Conservation (phyloP, 805 yeast species). For the Naumovozyma baii region DNA sequence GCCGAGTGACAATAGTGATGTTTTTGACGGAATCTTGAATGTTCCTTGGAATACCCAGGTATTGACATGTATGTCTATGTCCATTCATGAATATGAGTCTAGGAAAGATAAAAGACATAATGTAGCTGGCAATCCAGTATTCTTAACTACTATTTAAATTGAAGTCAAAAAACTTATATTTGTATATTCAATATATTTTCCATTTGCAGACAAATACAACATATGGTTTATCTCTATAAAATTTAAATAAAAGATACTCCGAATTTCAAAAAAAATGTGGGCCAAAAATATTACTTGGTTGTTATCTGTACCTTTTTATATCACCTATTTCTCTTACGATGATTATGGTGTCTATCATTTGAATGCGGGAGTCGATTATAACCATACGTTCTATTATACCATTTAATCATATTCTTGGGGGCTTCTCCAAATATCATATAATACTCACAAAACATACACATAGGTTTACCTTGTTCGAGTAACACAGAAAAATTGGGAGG, state of each 20-base stretch:
- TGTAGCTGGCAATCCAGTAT: not conserved
- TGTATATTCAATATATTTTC: too few species aligned
- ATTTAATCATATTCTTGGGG: slow-evolving; percentile 42
- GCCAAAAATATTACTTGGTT: too few species aligned
- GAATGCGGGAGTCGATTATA: slow-evolving; percentile 16
- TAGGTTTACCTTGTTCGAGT: slow-evolving; percentile 14
- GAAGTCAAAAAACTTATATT: too few species aligned
- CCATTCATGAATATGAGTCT: slow-evolving; percentile 26
- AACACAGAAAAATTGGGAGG: slow-evolving; percentile 22
- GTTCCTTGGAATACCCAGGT: slow-evolving; percentile 24
- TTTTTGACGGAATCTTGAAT: slow-evolving; percentile 9
- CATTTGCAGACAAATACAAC: too few species aligned
- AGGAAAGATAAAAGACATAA: slow-evolving; percentile 24
- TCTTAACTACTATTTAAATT: not conserved
- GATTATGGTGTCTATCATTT: slow-evolving; percentile 6
- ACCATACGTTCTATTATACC: slow-evolving; percentile 34
- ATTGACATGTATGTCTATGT: slow-evolving; percentile 28
- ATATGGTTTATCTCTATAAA: too few species aligned
- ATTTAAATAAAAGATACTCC: too few species aligned
- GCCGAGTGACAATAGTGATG: not conserved
- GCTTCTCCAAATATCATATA: slow-evolving; percentile 42
- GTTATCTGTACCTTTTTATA: not conserved
- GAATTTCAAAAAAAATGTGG: too few species aligned
- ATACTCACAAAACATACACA: slow-evolving; percentile 45
- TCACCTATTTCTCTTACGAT: slow-evolving; percentile 15